Evolutionary conservation across 441 rosid species (phyloP).

Genomic region (Rhodomyrtus psidioides): DNA sequence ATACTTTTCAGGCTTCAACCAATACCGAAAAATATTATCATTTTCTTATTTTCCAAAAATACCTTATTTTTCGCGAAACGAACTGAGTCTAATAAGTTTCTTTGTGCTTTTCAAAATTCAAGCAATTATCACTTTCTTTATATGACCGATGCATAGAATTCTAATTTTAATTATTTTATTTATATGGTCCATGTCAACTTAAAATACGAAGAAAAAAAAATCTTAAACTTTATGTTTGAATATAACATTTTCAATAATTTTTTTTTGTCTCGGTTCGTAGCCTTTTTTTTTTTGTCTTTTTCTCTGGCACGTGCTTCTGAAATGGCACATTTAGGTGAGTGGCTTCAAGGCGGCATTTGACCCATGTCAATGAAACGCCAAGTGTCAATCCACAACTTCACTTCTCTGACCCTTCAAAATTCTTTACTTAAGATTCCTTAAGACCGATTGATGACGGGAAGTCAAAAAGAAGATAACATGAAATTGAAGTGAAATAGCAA

Average conservation of each 20-base stretch:
- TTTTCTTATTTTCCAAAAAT: rapidly evolving
- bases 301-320: not conserved
- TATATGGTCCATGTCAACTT: not conserved
- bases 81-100: not conserved
- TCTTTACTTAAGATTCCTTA: not conserved
- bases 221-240: not conserved
- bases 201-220: not conserved
- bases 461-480: not conserved
- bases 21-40: too few species aligned
- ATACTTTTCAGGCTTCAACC: too few species aligned
- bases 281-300: not conserved
- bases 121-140: not conserved
- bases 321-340: not conserved
- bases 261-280: too few species aligned
- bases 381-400: not conserved
- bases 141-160: not conserved
- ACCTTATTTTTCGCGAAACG: too few species aligned
- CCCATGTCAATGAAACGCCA: not conserved
- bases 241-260: not conserved
- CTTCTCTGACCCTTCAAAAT: not conserved
- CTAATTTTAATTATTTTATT: not conserved
- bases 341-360: not conserved
- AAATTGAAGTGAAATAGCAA: not conserved
- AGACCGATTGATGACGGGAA: not conserved
- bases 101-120: not conserved